Base-by-base conservation (phyloP, 805 yeast genomes). In the Barnettozyma pratensis region DNA sequence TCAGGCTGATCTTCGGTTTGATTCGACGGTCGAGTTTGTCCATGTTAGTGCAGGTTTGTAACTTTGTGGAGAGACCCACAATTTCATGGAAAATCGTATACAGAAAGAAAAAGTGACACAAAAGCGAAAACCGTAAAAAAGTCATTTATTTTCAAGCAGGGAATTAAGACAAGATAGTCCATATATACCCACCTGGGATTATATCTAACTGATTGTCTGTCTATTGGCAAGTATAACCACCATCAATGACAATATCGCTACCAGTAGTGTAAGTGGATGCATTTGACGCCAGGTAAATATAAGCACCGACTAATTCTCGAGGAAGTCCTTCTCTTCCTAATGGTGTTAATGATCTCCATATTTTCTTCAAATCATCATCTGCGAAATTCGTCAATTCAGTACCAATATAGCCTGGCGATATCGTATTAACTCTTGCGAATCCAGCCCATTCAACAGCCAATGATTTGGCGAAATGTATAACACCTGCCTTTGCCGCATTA, bases 401-500 rank as follows among this genome's bases (percentile, higher is more conserved):
- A 49, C 75, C 77, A 51, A 87, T 85, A 71, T 88, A 87, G 11
- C 96, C 96, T 25, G 96, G 96, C 12, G 89, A 81, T 32, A 87
- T 79, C n/a, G 87, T 73, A 71, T 87, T 87, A 46, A 85, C 94
- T 58, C 96, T 77, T 14, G 92, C 95, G 61, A 85, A 86, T 1
- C 81, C 79, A 9, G 89, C 80, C 92, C 94, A 89, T 70, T 89
- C 96, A 39, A 88, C 81, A 12, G 96, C 92, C 54, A 88, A 71
- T 1, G 94, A 86, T 64, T 74, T 83, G 35, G 85, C 79, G 58
- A 88, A 74, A 62, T 89, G 96, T 54, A 83, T 63, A 29, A 87
- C 82, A 10, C 82, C 96, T 38, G 96, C 96, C 72, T 88, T 88
- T 53, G 91, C 87, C 11, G 90, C 88, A 61, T 89, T 89, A 73